phyloP scores from a whole-genome alignment of 345 rosid species.

The Eucalyptus cloeziana region DNA sequence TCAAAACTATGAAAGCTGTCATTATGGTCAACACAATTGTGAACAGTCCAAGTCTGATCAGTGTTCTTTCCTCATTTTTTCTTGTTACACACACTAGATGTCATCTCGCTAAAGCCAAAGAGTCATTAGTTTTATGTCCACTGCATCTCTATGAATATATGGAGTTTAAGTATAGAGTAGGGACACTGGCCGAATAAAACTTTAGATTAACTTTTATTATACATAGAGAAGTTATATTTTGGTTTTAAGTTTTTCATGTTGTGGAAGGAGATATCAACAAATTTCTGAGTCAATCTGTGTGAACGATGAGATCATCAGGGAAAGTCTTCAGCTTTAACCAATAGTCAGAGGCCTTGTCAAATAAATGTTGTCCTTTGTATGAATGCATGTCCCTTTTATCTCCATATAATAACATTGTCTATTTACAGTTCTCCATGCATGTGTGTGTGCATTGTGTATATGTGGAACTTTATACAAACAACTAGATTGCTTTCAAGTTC shows the following conservation, averaged over 20 bases:
- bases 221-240: background rate
- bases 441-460: background rate
- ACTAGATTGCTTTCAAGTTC: background rate
- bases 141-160: background rate
- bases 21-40: background rate
- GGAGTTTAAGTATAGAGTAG: background rate
- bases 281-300: background rate
- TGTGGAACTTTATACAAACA: background rate
- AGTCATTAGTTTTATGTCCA: background rate
- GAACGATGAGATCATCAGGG: background rate
- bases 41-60: background rate
- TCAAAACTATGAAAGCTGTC: background rate
- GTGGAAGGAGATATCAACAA: background rate
- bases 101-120: background rate
- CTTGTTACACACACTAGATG: background rate
- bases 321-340: background rate
- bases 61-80: background rate
- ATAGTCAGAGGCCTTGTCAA: background rate
- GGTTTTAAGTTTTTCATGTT: background rate
- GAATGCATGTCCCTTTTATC: background rate
- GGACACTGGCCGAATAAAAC: background rate
- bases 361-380: background rate
- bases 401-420: slow-evolving; percentile 16
- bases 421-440: background rate
- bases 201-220: background rate